phyloP scores from a whole-genome alignment of 257 asterid species.

The Handroanthus guayacan region DNA sequence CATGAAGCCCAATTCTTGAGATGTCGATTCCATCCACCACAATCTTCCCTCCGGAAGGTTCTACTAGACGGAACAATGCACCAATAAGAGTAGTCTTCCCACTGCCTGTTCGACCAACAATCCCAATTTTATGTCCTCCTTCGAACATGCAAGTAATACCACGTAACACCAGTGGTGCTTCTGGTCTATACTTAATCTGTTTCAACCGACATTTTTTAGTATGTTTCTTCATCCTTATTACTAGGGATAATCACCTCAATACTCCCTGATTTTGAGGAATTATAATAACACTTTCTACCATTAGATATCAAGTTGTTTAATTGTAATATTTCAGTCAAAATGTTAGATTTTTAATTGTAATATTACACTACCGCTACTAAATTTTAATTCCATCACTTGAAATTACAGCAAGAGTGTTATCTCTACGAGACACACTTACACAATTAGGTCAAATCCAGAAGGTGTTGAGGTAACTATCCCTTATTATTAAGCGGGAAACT shows the following conservation, averaged over 20 bases:
- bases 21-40: slow-evolving; percentile 88
- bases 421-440: too few relatives aligned
- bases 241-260: too few relatives aligned
- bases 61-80: slow-evolving; percentile 90
- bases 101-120: slow-evolving; percentile 98
- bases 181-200: slow-evolving; percentile 83
- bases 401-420: too few relatives aligned
- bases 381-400: too few relatives aligned
- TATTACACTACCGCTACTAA: too few relatives aligned
- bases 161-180: slow-evolving; percentile 81
- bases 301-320: too few relatives aligned
- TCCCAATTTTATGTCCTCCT: slow-evolving; percentile 88
- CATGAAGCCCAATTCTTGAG: slow-evolving; percentile 81
- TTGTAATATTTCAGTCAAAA: too few relatives aligned
- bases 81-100: slow-evolving; percentile 95
- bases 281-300: too few relatives aligned
- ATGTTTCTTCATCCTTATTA: neutral
- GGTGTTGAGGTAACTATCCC: too few relatives aligned
- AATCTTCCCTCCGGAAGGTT: slow-evolving; percentile 87
- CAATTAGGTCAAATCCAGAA: too few relatives aligned
- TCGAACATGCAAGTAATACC: slow-evolving; percentile 87
- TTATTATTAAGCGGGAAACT: neutral
- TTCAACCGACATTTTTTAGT: slow-evolving; percentile 33
- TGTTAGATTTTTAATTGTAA: too few relatives aligned
- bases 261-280: too few relatives aligned